Conservation (phyloP, 176 grass and related monocot genomes). For the Cenchrus americanus region DNA sequence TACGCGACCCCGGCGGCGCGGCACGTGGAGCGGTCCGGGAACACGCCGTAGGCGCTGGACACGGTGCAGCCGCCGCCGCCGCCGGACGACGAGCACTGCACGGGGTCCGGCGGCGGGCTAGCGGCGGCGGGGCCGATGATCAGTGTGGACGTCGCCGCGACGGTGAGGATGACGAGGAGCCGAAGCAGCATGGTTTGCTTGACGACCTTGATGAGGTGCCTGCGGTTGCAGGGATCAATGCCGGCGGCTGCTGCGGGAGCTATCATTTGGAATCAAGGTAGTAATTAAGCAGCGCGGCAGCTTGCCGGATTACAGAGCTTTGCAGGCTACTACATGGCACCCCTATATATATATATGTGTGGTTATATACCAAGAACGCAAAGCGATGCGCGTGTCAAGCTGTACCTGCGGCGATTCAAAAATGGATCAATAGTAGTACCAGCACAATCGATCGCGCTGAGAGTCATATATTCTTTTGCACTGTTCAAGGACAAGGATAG, state of each 20-base stretch:
- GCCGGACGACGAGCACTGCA: conserved; percentile 48
- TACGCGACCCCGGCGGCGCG: conserved; percentile 40
- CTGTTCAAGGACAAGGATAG: too few species aligned
- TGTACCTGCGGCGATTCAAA: too few species aligned
- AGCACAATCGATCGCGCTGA: too few species aligned
- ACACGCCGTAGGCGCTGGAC: conserved; percentile 59
- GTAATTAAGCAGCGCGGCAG: background rate
- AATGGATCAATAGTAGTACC: too few species aligned
- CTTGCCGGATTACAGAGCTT: background rate
- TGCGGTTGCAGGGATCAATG: background rate
- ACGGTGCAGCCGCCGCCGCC: conserved; percentile 52
- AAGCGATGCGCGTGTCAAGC: too few species aligned
- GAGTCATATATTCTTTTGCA: too few species aligned
- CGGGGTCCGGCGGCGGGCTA: conserved; percentile 59
- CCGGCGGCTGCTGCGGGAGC: background rate
- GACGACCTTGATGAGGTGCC: background rate
- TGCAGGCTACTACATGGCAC: background rate
- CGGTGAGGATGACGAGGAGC: background rate
- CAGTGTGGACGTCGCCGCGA: background rate
- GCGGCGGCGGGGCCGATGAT: background rate
- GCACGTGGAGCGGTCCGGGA: conserved; percentile 68
- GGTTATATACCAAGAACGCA: too few species aligned
- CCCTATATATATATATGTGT: background rate
- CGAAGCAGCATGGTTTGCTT: background rate
- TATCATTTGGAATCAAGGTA: background rate